Percentiles rank a stretch among this genome's conserved stretches.
phyloP scores from a whole-genome alignment of 805 yeast species.

The Candida fluviatilis region DNA sequence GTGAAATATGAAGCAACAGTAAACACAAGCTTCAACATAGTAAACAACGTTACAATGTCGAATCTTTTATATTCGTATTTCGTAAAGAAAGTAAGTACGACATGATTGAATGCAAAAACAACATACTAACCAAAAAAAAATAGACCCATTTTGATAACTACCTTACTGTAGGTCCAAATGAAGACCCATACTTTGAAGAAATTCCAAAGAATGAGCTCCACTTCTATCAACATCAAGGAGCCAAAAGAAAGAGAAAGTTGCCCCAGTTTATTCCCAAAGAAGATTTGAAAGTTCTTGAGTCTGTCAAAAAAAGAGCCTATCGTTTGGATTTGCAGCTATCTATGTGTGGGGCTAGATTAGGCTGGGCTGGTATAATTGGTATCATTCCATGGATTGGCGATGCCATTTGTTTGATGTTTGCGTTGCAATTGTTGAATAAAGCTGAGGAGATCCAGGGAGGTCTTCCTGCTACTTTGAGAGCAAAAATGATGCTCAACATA shows the following conservation, averaged over 20 bases:
- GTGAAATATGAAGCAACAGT: background rate
- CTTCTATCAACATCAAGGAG: slow-evolving; percentile 38
- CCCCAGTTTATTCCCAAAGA: slow-evolving; percentile 31
- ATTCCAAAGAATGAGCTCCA: slow-evolving; percentile 38
- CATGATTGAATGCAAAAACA: background rate
- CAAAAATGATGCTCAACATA: slow-evolving; percentile 36
- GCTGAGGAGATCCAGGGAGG: slow-evolving; percentile 37
- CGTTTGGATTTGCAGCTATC: slow-evolving; percentile 37
- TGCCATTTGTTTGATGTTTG: slow-evolving; percentile 24
- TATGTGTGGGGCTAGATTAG: slow-evolving; percentile 35
- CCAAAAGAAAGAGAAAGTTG: slow-evolving; percentile 34
- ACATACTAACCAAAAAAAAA: slow-evolving; percentile 7
- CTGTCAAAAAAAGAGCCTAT: slow-evolving; percentile 35
- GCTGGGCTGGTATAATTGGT: slow-evolving; percentile 42
- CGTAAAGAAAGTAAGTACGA: slow-evolving; percentile 32
- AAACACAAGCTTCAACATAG: background rate
- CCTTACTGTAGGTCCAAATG: slow-evolving; percentile 23
- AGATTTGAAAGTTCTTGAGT: slow-evolving; percentile 30
- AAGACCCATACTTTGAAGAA: slow-evolving; percentile 39
- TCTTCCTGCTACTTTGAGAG: slow-evolving; percentile 25
- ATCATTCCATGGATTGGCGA: slow-evolving; percentile 41
- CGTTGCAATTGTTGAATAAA: slow-evolving; percentile 25
- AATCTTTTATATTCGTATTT: slow-evolving; percentile 30
- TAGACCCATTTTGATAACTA: slow-evolving; percentile 15
- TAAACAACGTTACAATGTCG: slow-evolving; percentile 29